Base-by-base conservation (phyloP, 768 basidiomycete species). In the Podaxis sp. region DNA sequence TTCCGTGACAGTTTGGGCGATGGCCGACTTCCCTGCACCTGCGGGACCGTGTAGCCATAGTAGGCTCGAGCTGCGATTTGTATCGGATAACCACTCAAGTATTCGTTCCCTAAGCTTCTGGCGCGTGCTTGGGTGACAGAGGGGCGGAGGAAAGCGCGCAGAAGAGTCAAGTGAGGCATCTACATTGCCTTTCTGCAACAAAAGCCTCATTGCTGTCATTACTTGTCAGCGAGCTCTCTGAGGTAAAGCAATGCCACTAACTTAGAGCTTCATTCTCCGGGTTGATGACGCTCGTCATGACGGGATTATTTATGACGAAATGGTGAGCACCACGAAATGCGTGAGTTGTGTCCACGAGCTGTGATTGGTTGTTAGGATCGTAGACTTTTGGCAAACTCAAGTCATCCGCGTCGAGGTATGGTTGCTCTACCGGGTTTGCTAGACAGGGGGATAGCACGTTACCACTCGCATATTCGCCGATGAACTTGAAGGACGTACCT, bases 41-140 rank as follows among this genome's bases (percentile, higher is more conserved):
- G 64, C 59, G 11, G 55, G 36, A 9, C 64, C 64, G 13, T 37
- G 36, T 4, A 64, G 53, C 58, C 58, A 64, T 11, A 59, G n/a
- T 4, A 61, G 40, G 27, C 29, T 55, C 25, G 13, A 25, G 15
- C 27, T 5, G 24, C 51, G 59, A 22, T 51, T 41, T 19, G 5
- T 1, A 13, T 60, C 38, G 1, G 8, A 2, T 11, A 60, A 5
- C 59, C 59, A 60, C 12, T 3, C 9, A 17, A 11, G 9, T 15
- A 60, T 29, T 11, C 13, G 22, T 4, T 13, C 40, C 13, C n/a
- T 27, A 12, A 52, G 5, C 3, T 17, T 15, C 12, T 40, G 19
- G 37, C 59, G 51, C 6, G 59, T 60, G 19, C 40, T 38, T 19
- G 36, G 36, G 25, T 38, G 24, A 15, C 59, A 60, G 12, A 6